These are phyloP conservation scores for Lactarius hatsudake DNA, from an alignment of 768 basidiomycete species.

Conservation along the genomic window DNA sequence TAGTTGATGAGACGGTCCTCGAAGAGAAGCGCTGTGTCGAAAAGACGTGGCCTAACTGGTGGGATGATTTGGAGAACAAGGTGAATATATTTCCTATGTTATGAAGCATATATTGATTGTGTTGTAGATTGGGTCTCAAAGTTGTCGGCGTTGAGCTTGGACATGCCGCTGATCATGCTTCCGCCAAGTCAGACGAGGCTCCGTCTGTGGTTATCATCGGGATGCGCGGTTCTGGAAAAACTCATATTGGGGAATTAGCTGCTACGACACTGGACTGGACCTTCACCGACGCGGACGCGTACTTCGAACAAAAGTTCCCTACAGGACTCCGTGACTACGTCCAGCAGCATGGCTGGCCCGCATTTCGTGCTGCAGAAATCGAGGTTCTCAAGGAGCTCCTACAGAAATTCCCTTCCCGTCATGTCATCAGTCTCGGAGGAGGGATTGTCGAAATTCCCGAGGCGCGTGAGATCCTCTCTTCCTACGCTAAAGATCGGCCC, in stretches of 20 bases:
- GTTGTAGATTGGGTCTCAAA: conserved; percentile 80
- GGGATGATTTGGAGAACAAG: conserved; percentile 97
- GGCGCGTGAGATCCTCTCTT: conserved; percentile 68
- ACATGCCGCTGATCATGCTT: conserved; percentile 40
- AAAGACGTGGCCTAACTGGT: conserved; percentile 99
- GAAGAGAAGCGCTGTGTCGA: conserved; percentile 98
- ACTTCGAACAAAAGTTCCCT: conserved; percentile 63
- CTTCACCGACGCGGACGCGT: conserved; percentile 80
- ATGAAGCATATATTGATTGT: conserved; percentile 14
- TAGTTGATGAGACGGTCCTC: conserved; percentile 71
- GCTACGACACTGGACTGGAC: conserved; percentile 68
- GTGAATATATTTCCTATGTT: conserved; percentile 38
- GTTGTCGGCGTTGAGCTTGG: conserved; percentile 82
- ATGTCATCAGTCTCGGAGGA: conserved; percentile 90
- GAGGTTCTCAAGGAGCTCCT: conserved; percentile 68
- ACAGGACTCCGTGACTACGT: conserved; percentile 75
- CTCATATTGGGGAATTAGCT: conserved; percentile 78
- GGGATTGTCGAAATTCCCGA: conserved; percentile 87
- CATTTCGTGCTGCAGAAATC: conserved; percentile 81
- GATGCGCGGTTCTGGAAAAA: conserved; percentile 98
- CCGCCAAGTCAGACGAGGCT: conserved; percentile 39
- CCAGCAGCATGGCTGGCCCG: conserved; percentile 78
- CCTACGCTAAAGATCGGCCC: conserved; percentile 60
- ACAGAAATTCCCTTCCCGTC: conserved; percentile 47
- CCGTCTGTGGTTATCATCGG: conserved; percentile 80